phyloP scores from a whole-genome alignment of 2,329 filamentous ascomycete genomes.

The Epicoccum sorghinum region DNA sequence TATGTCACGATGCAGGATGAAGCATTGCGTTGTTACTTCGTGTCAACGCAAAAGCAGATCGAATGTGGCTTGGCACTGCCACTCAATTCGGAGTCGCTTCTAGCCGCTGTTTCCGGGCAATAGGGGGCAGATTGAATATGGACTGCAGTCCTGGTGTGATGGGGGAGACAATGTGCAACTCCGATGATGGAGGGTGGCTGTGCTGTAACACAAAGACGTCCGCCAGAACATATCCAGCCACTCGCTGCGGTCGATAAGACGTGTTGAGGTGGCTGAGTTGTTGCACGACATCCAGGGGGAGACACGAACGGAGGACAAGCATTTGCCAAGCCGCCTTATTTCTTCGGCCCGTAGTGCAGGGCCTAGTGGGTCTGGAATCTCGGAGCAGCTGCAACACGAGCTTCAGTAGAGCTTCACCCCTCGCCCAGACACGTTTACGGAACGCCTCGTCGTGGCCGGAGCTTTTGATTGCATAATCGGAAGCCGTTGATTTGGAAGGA shows the following conservation, averaged over 20 bases:
- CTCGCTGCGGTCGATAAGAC: neutral
- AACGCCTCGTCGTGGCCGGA: slow-evolving; percentile 17
- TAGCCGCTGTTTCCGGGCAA: too few species aligned
- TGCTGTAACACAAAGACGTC: too few species aligned
- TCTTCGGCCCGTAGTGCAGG: slow-evolving; percentile 9
- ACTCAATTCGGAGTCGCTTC: too few species aligned
- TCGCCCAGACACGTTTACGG: slow-evolving; percentile 9
- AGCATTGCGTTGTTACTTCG: too few species aligned
- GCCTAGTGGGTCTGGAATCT: slow-evolving; percentile 12
- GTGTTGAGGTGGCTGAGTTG: slow-evolving; percentile 10
- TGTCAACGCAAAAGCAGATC: too few species aligned
- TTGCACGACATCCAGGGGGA: neutral
- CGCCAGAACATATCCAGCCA: slow-evolving; percentile 1
- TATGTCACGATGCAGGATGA: too few species aligned
- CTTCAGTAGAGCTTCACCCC: slow-evolving; percentile 6
- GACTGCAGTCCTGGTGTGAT: too few species aligned
- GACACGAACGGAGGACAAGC: slow-evolving; percentile 1
- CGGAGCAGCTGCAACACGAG: slow-evolving; percentile 13
- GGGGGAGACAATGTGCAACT: neutral
- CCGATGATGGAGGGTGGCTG: neutral
- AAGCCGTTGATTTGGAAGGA: slow-evolving; percentile 9
- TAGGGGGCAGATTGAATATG: too few species aligned
- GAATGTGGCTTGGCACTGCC: too few species aligned
- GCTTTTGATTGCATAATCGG: slow-evolving; percentile 1
- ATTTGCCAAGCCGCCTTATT: slow-evolving; percentile 12